A percentile compares a stretch with the other conserved stretches of the same genome.
Conservation (phyloP, 140 eudicot genomes). For the Flaveria floridana region DNA sequence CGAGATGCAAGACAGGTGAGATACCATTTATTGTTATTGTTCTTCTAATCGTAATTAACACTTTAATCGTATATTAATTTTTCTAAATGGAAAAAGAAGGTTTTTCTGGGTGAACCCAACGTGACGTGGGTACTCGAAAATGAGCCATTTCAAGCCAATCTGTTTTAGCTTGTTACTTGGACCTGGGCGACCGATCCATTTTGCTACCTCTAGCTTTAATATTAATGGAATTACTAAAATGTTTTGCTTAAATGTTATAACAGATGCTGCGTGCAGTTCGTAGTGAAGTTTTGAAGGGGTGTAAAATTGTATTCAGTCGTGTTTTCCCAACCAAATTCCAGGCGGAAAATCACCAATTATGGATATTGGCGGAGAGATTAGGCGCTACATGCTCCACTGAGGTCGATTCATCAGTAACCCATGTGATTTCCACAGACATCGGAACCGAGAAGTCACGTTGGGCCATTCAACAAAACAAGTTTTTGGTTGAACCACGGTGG, state of each 20-base stretch:
- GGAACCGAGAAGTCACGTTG: constrained; percentile 53
- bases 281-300: constrained; percentile 63
- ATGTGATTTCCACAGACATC: constrained; percentile 45
- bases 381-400: constrained; percentile 75
- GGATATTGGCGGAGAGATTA: constrained; percentile 80
- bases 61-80: neutral
- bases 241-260: constrained; percentile 12
- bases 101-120: neutral
- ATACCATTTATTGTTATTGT: neutral
- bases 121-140: neutral
- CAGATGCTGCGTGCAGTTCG: constrained; percentile 61
- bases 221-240: neutral
- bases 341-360: constrained; percentile 56
- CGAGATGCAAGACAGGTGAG: constrained; percentile 47
- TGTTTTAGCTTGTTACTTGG: neutral
- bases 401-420: constrained; percentile 47
- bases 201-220: neutral
- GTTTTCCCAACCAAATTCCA: constrained; percentile 55
- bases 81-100: neutral
- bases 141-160: neutral
- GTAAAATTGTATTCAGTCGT: constrained; percentile 71
- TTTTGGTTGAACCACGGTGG: constrained; percentile 76
- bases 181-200: neutral
- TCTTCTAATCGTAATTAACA: too few species aligned
- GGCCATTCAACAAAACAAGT: constrained; percentile 57